These are phyloP conservation scores for Pseudogymnoascus sp. DNA, from an alignment of 2,329 filamentous ascomycete species.

Conservation along the genomic window DNA sequence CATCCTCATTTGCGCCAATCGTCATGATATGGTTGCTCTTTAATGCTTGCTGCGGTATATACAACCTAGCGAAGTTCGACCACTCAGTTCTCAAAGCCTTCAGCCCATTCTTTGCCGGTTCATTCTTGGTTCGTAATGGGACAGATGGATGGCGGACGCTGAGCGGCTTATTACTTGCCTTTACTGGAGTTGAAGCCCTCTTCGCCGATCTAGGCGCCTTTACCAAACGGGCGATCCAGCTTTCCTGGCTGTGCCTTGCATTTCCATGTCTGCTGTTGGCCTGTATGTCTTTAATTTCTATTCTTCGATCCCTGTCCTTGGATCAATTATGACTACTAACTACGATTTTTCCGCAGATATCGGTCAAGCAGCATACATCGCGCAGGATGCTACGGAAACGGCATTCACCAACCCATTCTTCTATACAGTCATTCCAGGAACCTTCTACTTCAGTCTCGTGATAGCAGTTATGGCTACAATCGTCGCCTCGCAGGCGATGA, in stretches of 20 bases:
- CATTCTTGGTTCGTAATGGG: conserved; percentile 54
- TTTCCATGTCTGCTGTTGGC: conserved; percentile 57
- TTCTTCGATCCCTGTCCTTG: neutral
- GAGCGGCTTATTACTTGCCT: conserved; percentile 66
- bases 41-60: conserved; percentile 58
- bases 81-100: conserved; percentile 51
- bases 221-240: conserved; percentile 60
- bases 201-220: conserved; percentile 77
- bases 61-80: conserved; percentile 50
- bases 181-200: conserved; percentile 72
- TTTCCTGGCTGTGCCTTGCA: conserved; percentile 63
- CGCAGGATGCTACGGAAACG: conserved; percentile 42
- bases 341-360: conserved; percentile 54
- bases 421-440: conserved; percentile 60
- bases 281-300: conserved; percentile 19
- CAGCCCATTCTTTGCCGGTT: conserved; percentile 53
- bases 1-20: conserved; percentile 57
- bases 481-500: conserved; percentile 73
- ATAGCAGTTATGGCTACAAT: conserved; percentile 65
- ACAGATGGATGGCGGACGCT: conserved; percentile 58
- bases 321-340: neutral
- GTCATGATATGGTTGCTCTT: conserved; percentile 62
- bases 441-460: conserved; percentile 61
- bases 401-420: conserved; percentile 71
- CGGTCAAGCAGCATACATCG: conserved; percentile 70